These are phyloP conservation scores for Beauveria brongniartii DNA, from an alignment of 2,329 filamentous ascomycete genomes.

Conservation along the genomic window DNA sequence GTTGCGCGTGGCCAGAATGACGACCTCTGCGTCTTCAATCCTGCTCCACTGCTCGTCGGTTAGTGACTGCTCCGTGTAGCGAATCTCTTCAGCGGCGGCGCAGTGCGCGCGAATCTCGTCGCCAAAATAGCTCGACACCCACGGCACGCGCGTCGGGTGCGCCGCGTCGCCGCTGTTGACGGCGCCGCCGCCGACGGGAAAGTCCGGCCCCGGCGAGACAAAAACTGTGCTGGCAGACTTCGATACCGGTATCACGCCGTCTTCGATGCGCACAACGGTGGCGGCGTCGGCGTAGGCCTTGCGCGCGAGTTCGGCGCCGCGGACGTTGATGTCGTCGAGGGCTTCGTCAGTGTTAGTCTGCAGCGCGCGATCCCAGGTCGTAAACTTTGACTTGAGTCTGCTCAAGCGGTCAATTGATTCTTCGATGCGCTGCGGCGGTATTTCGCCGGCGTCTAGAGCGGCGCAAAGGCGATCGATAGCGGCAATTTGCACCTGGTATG, in stretches of 20 bases:
- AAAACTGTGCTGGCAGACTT: slow-evolving; percentile 16
- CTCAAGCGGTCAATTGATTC: slow-evolving; percentile 15
- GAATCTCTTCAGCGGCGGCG: slow-evolving; percentile 14
- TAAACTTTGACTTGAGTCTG: slow-evolving; percentile 17
- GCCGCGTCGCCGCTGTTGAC: slow-evolving; percentile 15
- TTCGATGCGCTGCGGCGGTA: slow-evolving; percentile 14
- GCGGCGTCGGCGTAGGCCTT: slow-evolving; percentile 16
- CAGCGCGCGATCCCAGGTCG: slow-evolving; percentile 18
- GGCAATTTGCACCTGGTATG: slow-evolving; percentile 17
- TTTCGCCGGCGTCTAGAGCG: slow-evolving; percentile 14
- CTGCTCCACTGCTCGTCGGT: slow-evolving; percentile 15
- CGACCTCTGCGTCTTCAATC: slow-evolving; percentile 16
- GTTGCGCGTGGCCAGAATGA: slow-evolving; percentile 20
- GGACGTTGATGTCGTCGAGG: slow-evolving; percentile 14
- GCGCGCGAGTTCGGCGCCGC: slow-evolving; percentile 13
- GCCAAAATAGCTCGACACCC: slow-evolving; percentile 17
- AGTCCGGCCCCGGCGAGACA: slow-evolving; percentile 18
- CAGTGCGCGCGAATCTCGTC: slow-evolving; percentile 15
- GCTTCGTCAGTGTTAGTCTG: slow-evolving; percentile 1
- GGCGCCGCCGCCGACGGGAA: slow-evolving; percentile 18
- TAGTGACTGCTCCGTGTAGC: slow-evolving; percentile 16
- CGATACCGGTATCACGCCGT: slow-evolving; percentile 15
- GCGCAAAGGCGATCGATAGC: slow-evolving; percentile 19
- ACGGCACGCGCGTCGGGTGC: slow-evolving; percentile 19
- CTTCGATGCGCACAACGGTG: slow-evolving; percentile 16